These are phyloP conservation scores for Colletotrichum orbiculare DNA, from an alignment of 2,329 filamentous ascomycete species.

Conservation along the genomic window DNA sequence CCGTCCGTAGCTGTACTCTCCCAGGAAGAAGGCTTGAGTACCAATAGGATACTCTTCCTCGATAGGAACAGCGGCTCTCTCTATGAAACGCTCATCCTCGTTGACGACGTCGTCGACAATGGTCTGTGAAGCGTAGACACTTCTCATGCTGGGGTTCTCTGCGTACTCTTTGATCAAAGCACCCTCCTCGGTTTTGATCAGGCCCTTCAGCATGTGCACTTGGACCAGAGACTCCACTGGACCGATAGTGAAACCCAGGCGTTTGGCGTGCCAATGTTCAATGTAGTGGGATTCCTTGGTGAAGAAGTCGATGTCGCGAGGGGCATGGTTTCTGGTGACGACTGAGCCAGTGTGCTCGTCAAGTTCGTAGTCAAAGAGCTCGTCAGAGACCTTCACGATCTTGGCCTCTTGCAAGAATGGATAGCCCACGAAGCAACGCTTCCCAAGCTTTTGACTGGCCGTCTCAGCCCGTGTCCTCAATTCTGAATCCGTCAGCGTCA, in stretches of 20 bases:
- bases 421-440: slow-evolving; percentile 91
- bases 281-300: slow-evolving; percentile 85
- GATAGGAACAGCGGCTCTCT: slow-evolving; percentile 86
- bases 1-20: slow-evolving; percentile 91
- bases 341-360: slow-evolving; percentile 73
- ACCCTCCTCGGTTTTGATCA: slow-evolving; percentile 90
- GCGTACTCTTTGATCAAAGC: slow-evolving; percentile 94
- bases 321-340: slow-evolving; percentile 75
- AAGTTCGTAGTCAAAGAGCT: slow-evolving; percentile 88
- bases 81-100: slow-evolving; percentile 92
- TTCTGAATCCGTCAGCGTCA: slow-evolving; percentile 83
- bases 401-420: slow-evolving; percentile 96
- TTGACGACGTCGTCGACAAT: slow-evolving; percentile 91
- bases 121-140: slow-evolving; percentile 89
- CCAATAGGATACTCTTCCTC: slow-evolving; percentile 90
- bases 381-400: slow-evolving; percentile 88
- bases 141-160: slow-evolving; percentile 84
- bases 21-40: slow-evolving; percentile 90
- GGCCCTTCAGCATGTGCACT: slow-evolving; percentile 92
- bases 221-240: slow-evolving; percentile 89
- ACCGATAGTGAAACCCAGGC: slow-evolving; percentile 88
- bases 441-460: slow-evolving; percentile 83
- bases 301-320: slow-evolving; percentile 84
- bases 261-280: slow-evolving; percentile 89
- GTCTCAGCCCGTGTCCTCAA: slow-evolving; percentile 74